Conservation (phyloP, 1,139 yeast genomes). For the Zhuliangozyma blackwelliae region DNA sequence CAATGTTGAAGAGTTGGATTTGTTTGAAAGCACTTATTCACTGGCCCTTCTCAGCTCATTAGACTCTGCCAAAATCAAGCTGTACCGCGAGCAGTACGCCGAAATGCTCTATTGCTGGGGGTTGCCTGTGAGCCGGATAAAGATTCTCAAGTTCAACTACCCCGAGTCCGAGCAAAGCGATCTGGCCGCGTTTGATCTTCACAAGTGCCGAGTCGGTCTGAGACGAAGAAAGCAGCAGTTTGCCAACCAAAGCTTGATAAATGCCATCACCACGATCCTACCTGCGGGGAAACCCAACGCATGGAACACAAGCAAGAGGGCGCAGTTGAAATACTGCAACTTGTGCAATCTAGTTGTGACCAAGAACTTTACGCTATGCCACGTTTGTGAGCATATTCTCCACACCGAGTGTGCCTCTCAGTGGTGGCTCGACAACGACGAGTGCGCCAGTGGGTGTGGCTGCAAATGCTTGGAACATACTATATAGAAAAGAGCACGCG, state of each 20-base stretch:
- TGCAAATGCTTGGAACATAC: constrained; percentile 55
- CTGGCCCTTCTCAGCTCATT: constrained; percentile 45
- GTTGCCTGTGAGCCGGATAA: constrained; percentile 68
- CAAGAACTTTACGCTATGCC: constrained; percentile 65
- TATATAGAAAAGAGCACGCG: constrained; percentile 1
- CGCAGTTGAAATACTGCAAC: constrained; percentile 45
- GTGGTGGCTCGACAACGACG: constrained; percentile 67
- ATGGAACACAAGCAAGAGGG: constrained; percentile 29
- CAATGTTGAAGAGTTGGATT: constrained; percentile 53
- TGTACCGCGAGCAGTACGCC: constrained; percentile 72
- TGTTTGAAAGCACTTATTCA: constrained; percentile 45
- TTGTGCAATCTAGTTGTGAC: constrained; percentile 61
- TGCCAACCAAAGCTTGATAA: constrained; percentile 17
- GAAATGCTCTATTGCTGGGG: constrained; percentile 83
- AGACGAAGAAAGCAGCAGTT: constrained; percentile 19
- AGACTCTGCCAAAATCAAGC: constrained; percentile 40
- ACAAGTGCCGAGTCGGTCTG: constrained; percentile 42
- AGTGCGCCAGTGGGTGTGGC: constrained; percentile 89
- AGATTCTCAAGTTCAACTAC: constrained; percentile 71
- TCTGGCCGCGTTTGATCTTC: constrained; percentile 25
- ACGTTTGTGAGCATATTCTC: constrained; percentile 70
- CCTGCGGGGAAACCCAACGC: constrained; percentile 19
- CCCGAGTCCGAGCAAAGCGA: constrained; percentile 19
- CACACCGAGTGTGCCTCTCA: constrained; percentile 75
- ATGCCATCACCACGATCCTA: constrained; percentile 24